Evolutionary conservation across 73 alveolate species (phyloP).

Genomic region (Blepharisma japonicum): DNA sequence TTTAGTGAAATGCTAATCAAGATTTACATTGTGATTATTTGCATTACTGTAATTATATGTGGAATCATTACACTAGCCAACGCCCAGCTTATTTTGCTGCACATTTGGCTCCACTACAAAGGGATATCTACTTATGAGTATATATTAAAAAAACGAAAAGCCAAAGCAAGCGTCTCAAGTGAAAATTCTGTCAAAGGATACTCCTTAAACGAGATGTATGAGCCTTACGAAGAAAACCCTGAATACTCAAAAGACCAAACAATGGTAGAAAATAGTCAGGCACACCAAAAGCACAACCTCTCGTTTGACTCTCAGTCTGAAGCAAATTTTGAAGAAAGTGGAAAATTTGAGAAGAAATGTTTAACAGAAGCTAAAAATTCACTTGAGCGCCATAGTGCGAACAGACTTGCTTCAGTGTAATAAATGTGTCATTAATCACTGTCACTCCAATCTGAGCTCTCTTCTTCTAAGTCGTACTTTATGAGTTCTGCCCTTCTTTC

Average conservation of each 20-base stretch:
- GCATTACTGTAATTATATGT: background rate
- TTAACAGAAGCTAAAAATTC: too few species aligned
- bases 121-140: conserved; percentile 1
- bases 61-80: background rate
- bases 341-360: too few species aligned
- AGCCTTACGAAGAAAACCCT: conserved; percentile 23
- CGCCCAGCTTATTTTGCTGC: background rate
- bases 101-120: background rate
- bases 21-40: background rate
- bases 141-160: background rate
- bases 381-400: too few species aligned
- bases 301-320: too few species aligned
- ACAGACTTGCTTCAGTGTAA: too few species aligned
- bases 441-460: too few species aligned
- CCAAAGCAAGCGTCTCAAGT: background rate
- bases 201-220: background rate
- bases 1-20: background rate
- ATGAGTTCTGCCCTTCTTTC: background rate
- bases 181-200: background rate
- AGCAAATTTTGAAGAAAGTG: too few species aligned
- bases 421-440: too few species aligned
- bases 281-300: too few species aligned
- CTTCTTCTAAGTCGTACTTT: background rate
- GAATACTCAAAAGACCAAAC: background rate
- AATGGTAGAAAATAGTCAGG: too few species aligned